phyloP scores from a whole-genome alignment of 805 yeast species.

The Babjeviella inositovora region DNA sequence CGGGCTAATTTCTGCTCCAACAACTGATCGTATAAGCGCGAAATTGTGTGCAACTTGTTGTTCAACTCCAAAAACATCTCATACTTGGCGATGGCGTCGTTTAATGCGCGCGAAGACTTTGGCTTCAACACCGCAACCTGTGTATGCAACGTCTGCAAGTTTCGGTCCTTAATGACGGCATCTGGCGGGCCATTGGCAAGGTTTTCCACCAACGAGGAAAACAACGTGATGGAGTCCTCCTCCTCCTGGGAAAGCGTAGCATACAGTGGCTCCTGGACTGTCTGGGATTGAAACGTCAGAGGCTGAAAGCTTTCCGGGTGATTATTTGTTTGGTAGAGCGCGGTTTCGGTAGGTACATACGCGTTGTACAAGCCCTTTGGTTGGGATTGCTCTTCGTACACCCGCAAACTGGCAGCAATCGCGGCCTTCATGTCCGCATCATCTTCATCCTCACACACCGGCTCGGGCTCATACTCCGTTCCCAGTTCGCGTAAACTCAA shows the following conservation, averaged over 20 bases:
- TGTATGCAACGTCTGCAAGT: constrained; percentile 39
- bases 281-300: too few species aligned
- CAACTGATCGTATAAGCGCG: constrained; percentile 60
- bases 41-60: constrained; percentile 61
- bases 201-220: constrained; percentile 48
- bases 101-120: constrained; percentile 43
- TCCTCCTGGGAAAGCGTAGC: too few species aligned
- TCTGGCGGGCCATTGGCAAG: constrained; percentile 27
- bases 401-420: constrained; percentile 78
- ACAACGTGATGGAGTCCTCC: constrained; percentile 52
- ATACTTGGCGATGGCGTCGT: constrained; percentile 41
- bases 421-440: constrained; percentile 90
- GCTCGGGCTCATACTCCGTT: too few species aligned
- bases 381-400: constrained; percentile 28
- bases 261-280: too few species aligned
- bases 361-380: background rate
- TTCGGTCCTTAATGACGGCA: constrained; percentile 23
- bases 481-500: constrained; percentile 47
- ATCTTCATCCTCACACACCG: constrained; percentile 34
- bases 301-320: too few species aligned
- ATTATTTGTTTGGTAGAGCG: too few species aligned
- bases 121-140: constrained; percentile 51
- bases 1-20: constrained; percentile 38
- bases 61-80: constrained; percentile 59
- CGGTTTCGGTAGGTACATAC: background rate